Evolutionary conservation across 1,139 yeast genomes (phyloP), one percentile per base, ranked within the genome.

Genomic region (Lodderomyces parapsilosis): DNA sequence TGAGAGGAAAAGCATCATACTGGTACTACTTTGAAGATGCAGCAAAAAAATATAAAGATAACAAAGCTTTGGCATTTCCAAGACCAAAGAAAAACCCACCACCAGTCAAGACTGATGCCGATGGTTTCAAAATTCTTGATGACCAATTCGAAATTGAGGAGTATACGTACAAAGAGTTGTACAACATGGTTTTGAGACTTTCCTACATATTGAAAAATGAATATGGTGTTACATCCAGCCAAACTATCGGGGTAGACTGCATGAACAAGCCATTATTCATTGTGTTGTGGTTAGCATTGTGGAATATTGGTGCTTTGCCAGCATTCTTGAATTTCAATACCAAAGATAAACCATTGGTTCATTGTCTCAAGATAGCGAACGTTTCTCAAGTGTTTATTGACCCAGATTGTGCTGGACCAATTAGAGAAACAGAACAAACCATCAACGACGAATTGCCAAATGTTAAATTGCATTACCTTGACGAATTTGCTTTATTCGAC

Each of bases 261-360:
- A 85, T 87, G 63, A 91, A 91, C 64, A 87, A 85, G 58, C 96
- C 96, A 1, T 70, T 89, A 52, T 88, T 87, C 55, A 63, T 90
- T 20, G 75, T 90, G 43, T 60, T 86, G 36, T 88, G 96, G 96
- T 72, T 87, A 49, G 85, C 96, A 0, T 65, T 87, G 42, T 90
- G 97, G 97, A 86, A 89, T 55, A 72, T 91, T 41, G 97, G 98
- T 23, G 96, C 96, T 1, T 65, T 77, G 13, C 97, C 97, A 0
- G 90, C 96, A 1, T 86, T 91, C 54, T 67, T 91, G 57, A 91
- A 91, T 65, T 88, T 83, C 66, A 91, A 90, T 60, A 75, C 87
- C 42, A 73, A 77, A 43, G 93, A 86, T 38, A 74, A 76, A 46
- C 85, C 96, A 0, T 73, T 91, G 52, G 78, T 83, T 15, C 98